Conservation (phyloP, 257 asterid genomes). For the Lithospermum erythrorhizon region DNA sequence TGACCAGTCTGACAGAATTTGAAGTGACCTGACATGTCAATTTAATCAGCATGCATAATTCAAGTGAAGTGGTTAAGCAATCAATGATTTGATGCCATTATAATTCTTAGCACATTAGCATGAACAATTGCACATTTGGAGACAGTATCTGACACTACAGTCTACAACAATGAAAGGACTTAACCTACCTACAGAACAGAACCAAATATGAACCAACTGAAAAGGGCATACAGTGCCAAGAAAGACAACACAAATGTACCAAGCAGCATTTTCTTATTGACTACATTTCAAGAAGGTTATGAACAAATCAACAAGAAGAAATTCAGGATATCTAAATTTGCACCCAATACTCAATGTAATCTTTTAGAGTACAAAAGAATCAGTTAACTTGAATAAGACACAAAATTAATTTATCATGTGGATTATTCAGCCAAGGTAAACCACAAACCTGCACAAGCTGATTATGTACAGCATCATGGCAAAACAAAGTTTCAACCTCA, state of each 20-base stretch:
- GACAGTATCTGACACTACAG: too few relatives aligned
- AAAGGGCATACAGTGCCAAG: background rate
- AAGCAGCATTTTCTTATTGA: background rate
- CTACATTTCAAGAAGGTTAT: background rate
- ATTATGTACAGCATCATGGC: slow-evolving; percentile 74
- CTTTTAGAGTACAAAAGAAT: background rate
- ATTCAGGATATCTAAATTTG: too few relatives aligned
- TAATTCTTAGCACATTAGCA: too few relatives aligned
- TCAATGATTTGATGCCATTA: background rate
- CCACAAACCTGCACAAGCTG: slow-evolving; percentile 78
- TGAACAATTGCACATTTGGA: too few relatives aligned
- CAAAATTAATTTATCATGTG: background rate
- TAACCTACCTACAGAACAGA: too few relatives aligned
- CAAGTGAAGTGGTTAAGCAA: slow-evolving; percentile 9
- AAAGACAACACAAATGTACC: background rate
- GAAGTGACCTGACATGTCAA: slow-evolving; percentile 60
- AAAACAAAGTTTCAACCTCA: slow-evolving; percentile 72
- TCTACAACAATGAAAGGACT: too few relatives aligned
- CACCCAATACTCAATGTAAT: background rate
- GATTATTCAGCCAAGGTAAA: background rate
- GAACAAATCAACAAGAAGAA: too few relatives aligned
- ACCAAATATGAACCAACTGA: too few relatives aligned
- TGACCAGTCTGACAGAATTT: slow-evolving; percentile 59
- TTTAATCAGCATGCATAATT: slow-evolving; percentile 13
- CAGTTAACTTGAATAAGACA: background rate